Conservation (phyloP, 1,284 basidiomycete species). For the Microbotryum violaceum region DNA sequence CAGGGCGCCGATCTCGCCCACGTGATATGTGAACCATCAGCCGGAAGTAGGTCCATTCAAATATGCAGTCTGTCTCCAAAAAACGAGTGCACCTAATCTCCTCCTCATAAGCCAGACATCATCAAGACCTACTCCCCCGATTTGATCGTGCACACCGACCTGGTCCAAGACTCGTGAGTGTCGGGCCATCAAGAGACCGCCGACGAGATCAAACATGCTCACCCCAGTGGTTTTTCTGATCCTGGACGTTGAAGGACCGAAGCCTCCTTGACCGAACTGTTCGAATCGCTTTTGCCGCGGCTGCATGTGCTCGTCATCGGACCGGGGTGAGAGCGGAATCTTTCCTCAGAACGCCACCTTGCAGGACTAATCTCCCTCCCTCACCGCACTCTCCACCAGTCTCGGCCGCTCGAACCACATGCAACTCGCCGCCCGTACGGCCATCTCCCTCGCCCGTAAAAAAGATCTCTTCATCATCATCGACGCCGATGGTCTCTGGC, state of each 20-base stretch:
- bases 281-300: slow-evolving; percentile 65
- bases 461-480: slow-evolving; percentile 80
- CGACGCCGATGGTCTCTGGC: slow-evolving; percentile 82
- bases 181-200: slow-evolving; percentile 42
- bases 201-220: slow-evolving; percentile 44
- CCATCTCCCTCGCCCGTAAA: slow-evolving; percentile 47
- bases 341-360: slow-evolving; percentile 1
- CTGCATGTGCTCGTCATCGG: slow-evolving; percentile 85
- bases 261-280: slow-evolving; percentile 41
- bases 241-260: slow-evolving; percentile 8
- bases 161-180: slow-evolving; percentile 43
- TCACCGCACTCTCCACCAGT: slow-evolving; percentile 4
- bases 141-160: slow-evolving; percentile 88
- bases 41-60: slow-evolving; percentile 20
- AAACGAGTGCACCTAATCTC: too few relatives aligned
- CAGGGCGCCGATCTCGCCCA: slow-evolving; percentile 91
- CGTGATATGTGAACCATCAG: slow-evolving; percentile 85
- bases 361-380: not conserved
- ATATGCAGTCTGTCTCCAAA: too few relatives aligned
- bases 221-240: too few relatives aligned
- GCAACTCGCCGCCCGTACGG: slow-evolving; percentile 56
- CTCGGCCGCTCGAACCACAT: slow-evolving; percentile 83
- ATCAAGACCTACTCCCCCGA: slow-evolving; percentile 91
- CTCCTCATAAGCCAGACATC: slow-evolving; percentile 45
- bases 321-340: slow-evolving; percentile 52